These are phyloP conservation scores for Xylariaceae sp. DNA, from an alignment of 2,329 filamentous ascomycete species.

Conservation along the genomic window DNA sequence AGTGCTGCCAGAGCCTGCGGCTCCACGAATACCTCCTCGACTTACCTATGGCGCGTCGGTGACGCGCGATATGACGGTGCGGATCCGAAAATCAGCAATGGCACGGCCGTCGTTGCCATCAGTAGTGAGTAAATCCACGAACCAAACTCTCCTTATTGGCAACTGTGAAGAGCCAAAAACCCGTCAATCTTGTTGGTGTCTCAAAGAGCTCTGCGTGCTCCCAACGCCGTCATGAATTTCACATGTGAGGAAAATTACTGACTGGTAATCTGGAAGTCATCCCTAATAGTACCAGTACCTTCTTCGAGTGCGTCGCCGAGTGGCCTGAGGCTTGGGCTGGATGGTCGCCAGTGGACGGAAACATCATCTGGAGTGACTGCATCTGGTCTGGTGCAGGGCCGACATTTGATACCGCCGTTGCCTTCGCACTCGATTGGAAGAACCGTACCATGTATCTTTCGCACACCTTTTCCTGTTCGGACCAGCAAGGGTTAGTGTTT, in stretches of 20 bases:
- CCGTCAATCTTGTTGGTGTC: neutral
- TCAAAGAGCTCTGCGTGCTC: too few species aligned
- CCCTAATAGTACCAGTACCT: slow-evolving; percentile 30
- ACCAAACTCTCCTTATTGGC: neutral
- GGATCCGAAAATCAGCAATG: slow-evolving; percentile 27
- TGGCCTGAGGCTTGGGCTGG: slow-evolving; percentile 46
- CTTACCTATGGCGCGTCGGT: slow-evolving; percentile 38
- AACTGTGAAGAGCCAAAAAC: slow-evolving; percentile 32
- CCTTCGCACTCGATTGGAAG: slow-evolving; percentile 46
- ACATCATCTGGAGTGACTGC: slow-evolving; percentile 47
- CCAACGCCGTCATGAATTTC: too few species aligned
- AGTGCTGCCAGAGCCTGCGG: slow-evolving; percentile 39
- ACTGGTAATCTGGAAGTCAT: slow-evolving; percentile 27
- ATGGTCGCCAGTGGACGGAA: slow-evolving; percentile 37
- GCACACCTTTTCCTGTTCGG: slow-evolving; percentile 45
- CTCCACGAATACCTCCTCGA: slow-evolving; percentile 19
- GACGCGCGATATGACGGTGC: slow-evolving; percentile 43
- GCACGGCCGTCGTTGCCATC: slow-evolving; percentile 21
- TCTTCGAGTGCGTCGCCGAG: slow-evolving; percentile 46
- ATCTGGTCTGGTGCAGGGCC: slow-evolving; percentile 45
- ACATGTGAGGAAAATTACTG: neutral
- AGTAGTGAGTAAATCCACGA: slow-evolving; percentile 13
- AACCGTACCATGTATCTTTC: slow-evolving; percentile 43
- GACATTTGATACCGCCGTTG: slow-evolving; percentile 41
- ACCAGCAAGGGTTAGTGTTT: slow-evolving; percentile 35